Base-by-base conservation (phyloP, 345 rosid genomes). In the Cochlearia excelsa region DNA sequence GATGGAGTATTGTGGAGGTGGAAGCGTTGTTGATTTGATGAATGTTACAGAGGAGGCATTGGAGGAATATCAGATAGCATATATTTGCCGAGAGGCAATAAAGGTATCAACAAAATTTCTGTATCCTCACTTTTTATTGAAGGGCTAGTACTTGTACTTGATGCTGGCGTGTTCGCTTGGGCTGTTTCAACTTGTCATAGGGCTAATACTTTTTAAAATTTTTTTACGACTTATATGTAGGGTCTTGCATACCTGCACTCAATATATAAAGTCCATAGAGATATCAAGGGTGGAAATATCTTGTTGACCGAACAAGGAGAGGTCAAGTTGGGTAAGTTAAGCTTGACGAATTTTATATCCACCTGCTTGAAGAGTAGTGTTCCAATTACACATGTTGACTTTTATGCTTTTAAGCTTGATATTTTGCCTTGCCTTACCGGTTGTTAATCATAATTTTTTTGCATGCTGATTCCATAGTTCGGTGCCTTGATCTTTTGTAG, bases 1-100 rank as follows among this genome's bases (percentile, higher is more conserved):
- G 69, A 93, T 93, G 99, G 99, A 93, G 79, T 93, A 93, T 53
- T 93, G 99, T 70, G 97, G 99, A 45, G 96, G 97, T 80, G 99
- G 99, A 73, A 93, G 99, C 54, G 90, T 93, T 53, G 88, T 95
- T 74, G 99, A 85, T 77, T 77, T 93, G 66, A 93, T 93, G 96
- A 82, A 87, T 77, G 95, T 75, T 58, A 75, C 88, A 7, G 96
- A 89, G 59, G 95, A 87, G 74, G 73, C 99, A 33, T 74, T 93
- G 68, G 97, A 93, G 72, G 99, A 93, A 82, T 79, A 74, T 87
- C 99, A 87, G 69, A 93, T 93, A 65, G 99, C 99, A 57, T 93
- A 80, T 71, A 87, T 89, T 11, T 93, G 99, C 52, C 79, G 92
- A 57, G 99, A 93, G 81, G 90, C 96, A 28, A 68, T 89, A 50